Conservation (phyloP, 768 basidiomycete species). For the Leucosporidium creatinivorum region DNA sequence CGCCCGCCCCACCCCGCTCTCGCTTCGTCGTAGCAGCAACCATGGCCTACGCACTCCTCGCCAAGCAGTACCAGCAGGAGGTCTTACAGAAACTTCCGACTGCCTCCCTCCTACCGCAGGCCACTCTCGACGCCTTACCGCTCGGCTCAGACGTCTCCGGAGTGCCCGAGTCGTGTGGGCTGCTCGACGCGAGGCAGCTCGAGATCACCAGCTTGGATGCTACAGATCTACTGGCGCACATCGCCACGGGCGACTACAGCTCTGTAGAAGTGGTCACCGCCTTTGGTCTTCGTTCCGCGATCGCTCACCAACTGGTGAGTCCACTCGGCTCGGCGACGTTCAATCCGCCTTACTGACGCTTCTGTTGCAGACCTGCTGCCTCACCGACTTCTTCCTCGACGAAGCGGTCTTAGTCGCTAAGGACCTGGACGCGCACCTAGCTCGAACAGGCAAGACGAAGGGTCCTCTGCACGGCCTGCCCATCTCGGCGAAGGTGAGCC, state of each 20-base stretch:
- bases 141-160: not conserved
- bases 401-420: constrained; percentile 58
- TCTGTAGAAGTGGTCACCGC: constrained; percentile 44
- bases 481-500: constrained; percentile 39
- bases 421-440: constrained; percentile 58
- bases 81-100: not conserved
- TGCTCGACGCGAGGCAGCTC: not conserved
- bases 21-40: no score
- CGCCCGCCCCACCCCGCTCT: no score
- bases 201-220: not conserved
- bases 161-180: constrained; percentile 1
- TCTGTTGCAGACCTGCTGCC: constrained; percentile 39
- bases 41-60: no score
- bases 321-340: not conserved
- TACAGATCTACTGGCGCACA: not conserved
- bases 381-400: constrained; percentile 74
- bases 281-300: constrained; percentile 64
- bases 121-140: not conserved
- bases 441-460: constrained; percentile 55
- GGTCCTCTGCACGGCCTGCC: constrained; percentile 43
- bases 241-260: not conserved
- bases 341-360: not conserved
- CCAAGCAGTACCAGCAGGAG: no score
- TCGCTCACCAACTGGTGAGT: constrained; percentile 66
- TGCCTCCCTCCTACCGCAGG: not conserved